phyloP scores from a whole-genome alignment of 1,139 yeast species.

The Petasospora rhodanensis region DNA sequence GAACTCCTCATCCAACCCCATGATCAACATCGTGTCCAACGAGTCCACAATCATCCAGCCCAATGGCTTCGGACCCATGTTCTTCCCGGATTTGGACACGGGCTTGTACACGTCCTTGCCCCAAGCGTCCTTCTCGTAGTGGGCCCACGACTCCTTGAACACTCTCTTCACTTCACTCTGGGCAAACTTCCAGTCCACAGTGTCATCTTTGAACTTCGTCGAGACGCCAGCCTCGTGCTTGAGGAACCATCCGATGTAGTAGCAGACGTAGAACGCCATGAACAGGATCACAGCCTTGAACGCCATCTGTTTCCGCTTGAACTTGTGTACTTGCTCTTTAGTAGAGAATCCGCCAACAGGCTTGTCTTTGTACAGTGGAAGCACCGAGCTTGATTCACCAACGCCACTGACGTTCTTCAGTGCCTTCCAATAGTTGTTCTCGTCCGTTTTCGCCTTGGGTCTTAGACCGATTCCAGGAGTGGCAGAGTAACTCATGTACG shows the following conservation, averaged over 20 bases:
- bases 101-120: conserved; percentile 73
- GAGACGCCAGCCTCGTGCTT: conserved; percentile 11
- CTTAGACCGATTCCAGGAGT: conserved; percentile 15
- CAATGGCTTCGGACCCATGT: conserved; percentile 78
- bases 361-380: conserved; percentile 41
- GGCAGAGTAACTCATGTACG: conserved; percentile 4
- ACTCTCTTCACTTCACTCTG: conserved; percentile 55
- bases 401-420: conserved; percentile 12
- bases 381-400: conserved; percentile 4
- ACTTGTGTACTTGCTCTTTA: conserved; percentile 2
- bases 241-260: conserved; percentile 26
- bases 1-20: conserved; percentile 70
- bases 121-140: conserved; percentile 77
- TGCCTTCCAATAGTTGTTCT: conserved; percentile 21
- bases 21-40: conserved; percentile 75
- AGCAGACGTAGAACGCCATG: conserved; percentile 36
- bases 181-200: conserved; percentile 31
- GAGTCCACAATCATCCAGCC: conserved; percentile 97
- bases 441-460: conserved; percentile 8
- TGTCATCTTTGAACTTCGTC: conserved; percentile 3
- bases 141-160: conserved; percentile 75
- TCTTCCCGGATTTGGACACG: conserved; percentile 53
- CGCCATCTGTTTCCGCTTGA: conserved; percentile 31
- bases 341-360: conserved; percentile 18
- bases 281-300: conserved; percentile 40